Percentiles rank a stretch among this genome's conserved stretches.
phyloP scores from a whole-genome alignment of 2,329 filamentous ascomycete species.

The Sporothrix pseudoabietina region DNA sequence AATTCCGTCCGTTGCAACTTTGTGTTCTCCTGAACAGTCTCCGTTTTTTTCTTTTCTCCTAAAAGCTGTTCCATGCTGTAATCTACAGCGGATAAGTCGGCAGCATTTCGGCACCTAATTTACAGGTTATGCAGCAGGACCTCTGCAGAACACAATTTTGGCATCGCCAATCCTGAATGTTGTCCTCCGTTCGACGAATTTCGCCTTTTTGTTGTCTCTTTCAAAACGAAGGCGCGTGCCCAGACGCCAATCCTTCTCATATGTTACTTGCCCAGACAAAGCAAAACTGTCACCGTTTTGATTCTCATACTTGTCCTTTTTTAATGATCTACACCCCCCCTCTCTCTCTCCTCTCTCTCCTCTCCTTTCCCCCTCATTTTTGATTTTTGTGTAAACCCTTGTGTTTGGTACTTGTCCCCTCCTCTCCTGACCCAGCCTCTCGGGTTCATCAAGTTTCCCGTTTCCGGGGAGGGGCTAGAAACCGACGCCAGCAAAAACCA shows the following conservation, averaged over 20 bases:
- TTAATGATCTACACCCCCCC: background rate
- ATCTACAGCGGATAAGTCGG: background rate
- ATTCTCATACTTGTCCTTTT: background rate
- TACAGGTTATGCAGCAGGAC: too few relatives aligned
- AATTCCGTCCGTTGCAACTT: background rate
- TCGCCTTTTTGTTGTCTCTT: too few relatives aligned
- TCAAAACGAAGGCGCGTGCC: background rate
- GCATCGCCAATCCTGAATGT: background rate
- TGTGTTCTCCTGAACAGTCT: background rate
- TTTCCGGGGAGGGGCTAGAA: conserved; percentile 15
- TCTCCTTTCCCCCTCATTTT: too few relatives aligned
- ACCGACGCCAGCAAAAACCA: background rate
- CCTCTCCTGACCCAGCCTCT: conserved; percentile 23
- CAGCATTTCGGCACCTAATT: background rate
- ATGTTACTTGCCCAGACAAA: background rate
- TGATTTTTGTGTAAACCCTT: background rate
- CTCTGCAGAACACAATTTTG: background rate
- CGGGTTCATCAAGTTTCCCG: conserved; percentile 28
- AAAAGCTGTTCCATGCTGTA: background rate
- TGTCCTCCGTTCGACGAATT: background rate
- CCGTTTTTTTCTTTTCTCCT: background rate
- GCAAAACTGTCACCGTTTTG: background rate
- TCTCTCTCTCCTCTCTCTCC: background rate
- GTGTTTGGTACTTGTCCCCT: background rate
- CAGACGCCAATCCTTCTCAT: background rate